Percentiles rank a stretch among this genome's conserved stretches.
Conservation (phyloP, 371 early-diverging fungal species). For the Apophysomyces sp. region DNA sequence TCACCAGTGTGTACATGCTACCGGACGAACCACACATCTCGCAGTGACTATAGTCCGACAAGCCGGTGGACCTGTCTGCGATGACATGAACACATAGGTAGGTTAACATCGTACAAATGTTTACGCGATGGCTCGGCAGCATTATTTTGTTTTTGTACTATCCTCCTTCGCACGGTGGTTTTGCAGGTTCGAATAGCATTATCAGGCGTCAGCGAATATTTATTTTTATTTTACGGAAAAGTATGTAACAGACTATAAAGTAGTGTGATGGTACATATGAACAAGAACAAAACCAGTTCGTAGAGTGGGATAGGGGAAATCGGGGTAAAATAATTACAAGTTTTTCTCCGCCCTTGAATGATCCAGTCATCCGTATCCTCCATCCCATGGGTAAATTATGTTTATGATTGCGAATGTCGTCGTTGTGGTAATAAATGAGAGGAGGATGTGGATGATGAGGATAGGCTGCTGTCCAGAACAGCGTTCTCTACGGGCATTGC, state of each 20-base stretch:
- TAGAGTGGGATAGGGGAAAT: background rate
- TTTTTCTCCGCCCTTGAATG: slow-evolving; percentile 1
- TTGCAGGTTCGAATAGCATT: background rate
- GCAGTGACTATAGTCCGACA: too few relatives aligned
- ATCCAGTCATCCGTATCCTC: slow-evolving; percentile 5
- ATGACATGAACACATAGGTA: too few relatives aligned
- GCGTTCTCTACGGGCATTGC: slow-evolving; percentile 6
- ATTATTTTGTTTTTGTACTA: too few relatives aligned
- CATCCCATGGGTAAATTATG: slow-evolving; percentile 3
- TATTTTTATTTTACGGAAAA: background rate
- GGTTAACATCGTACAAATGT: too few relatives aligned
- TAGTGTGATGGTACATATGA: background rate
- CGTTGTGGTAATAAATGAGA: slow-evolving; percentile 1
- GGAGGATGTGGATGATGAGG: slow-evolving; percentile 5
- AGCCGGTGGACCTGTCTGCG: too few relatives aligned
- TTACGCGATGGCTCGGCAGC: too few relatives aligned
- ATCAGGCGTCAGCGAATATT: background rate
- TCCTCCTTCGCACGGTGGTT: too few relatives aligned
- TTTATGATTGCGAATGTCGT: background rate
- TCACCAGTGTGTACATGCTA: too few relatives aligned
- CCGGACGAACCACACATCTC: too few relatives aligned
- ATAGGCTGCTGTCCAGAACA: background rate
- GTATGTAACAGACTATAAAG: background rate
- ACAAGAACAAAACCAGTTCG: background rate
- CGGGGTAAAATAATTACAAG: background rate